Evolutionary conservation across 2,329 filamentous ascomycete species (phyloP), one percentile per base, ranked within the genome.

Genomic region (Aspergillus sp.): DNA sequence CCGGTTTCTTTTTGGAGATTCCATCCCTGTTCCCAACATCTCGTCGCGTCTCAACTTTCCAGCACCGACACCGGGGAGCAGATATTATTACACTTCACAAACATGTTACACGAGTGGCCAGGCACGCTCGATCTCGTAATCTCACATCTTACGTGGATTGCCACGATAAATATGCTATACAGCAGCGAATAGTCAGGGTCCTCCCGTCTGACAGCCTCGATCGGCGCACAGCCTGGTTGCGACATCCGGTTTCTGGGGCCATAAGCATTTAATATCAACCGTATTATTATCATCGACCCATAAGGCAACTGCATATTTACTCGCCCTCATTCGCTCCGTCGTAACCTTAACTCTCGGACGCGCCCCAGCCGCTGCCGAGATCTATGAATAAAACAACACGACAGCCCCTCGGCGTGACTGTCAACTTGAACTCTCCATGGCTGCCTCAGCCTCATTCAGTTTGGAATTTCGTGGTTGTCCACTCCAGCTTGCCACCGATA

Each of bases 401-500:
- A 41, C 34, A 41, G 9, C 13, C 34, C 9, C 15, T 41, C 11
- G 25, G 25, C 25, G 4, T 28, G 4, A 28, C 25, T 7, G 6
- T 28, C 6, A 28, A 13, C 34, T 15, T 1, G 11, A 15, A 13
- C 8, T 15, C 34, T 15, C 11, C 34, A 38, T 13, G 31, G 9
- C 31, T 38, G 9, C 31, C 34, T 41, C 34, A 41, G 23, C 23
- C 17, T 28, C 28, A 57, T 9, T 71, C 68, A 1, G 75, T 28
- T 28, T 28, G 25, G 73, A 28, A 76, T 70, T 9, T 56, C 50
- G 60, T 73, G 71, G 3, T 75, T 70, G 0, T 65, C 62, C 1
- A 76, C 75, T 0, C 75, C 75, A 3, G 75, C 74, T 19, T 75
- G 67, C 77, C 77, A 79, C 3, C 72, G 66, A 60, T 77, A 79